phyloP scores from a whole-genome alignment of 192 early-diverging fungal species.

The Gonapodya prolifera region DNA sequence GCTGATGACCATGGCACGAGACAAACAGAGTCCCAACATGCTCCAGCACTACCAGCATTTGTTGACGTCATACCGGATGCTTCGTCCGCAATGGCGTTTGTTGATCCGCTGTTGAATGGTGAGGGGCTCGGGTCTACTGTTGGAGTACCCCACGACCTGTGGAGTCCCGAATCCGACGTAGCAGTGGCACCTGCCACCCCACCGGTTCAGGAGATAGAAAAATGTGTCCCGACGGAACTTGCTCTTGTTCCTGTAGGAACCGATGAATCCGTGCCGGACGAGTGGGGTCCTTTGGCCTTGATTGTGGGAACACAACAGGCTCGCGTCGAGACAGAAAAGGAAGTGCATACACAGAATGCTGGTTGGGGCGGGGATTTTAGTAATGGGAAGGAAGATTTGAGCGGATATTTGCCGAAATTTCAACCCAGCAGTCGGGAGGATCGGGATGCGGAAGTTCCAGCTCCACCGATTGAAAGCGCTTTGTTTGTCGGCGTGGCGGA shows the following conservation, averaged over 20 bases:
- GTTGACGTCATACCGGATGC: background rate
- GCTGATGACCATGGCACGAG: background rate
- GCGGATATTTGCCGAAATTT: background rate
- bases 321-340: background rate
- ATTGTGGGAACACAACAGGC: background rate
- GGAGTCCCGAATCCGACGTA: background rate
- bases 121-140: background rate
- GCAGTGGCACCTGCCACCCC: background rate
- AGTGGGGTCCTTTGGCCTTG: background rate
- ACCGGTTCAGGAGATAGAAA: background rate
- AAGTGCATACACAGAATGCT: background rate
- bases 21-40: background rate
- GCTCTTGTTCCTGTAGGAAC: background rate
- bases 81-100: background rate
- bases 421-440: background rate
- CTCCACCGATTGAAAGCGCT: background rate
- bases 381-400: background rate
- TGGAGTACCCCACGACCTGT: background rate
- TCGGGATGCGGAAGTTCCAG: background rate
- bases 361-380: no score
- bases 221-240: background rate
- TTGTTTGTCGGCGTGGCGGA: background rate
- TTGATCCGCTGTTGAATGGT: no score
- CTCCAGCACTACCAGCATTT: background rate
- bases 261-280: background rate